These are phyloP conservation scores for Lycium barbarum DNA, from an alignment of 257 asterid genomes.

Conservation along the genomic window DNA sequence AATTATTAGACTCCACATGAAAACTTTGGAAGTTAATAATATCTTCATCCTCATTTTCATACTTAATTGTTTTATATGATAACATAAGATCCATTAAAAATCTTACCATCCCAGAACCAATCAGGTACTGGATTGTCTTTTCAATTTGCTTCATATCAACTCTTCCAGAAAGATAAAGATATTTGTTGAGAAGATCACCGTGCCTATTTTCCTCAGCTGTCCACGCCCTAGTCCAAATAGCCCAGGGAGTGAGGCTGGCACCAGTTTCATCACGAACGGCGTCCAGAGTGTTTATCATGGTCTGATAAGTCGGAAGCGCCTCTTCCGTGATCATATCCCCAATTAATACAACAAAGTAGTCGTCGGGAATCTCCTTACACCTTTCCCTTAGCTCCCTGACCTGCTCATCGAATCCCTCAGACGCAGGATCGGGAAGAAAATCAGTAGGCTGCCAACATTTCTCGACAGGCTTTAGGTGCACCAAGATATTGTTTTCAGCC, in stretches of 20 bases:
- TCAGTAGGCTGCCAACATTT: constrained; percentile 77
- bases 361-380: constrained; percentile 71
- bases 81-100: background rate
- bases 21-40: background rate
- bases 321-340: constrained; percentile 86
- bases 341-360: constrained; percentile 66
- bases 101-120: constrained; percentile 63
- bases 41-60: background rate
- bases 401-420: constrained; percentile 77
- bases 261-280: constrained; percentile 82
- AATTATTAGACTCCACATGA: background rate
- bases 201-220: constrained; percentile 85
- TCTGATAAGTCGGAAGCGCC: constrained; percentile 87
- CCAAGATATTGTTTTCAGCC: constrained; percentile 65
- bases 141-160: constrained; percentile 76
- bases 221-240: constrained; percentile 81
- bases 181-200: constrained; percentile 71
- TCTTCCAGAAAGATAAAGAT: constrained; percentile 72
- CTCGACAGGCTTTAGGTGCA: constrained; percentile 71
- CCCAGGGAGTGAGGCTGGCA: constrained; percentile 78
- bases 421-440: constrained; percentile 73
- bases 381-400: constrained; percentile 75
- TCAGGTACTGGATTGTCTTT: constrained; percentile 64
- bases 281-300: constrained; percentile 83
- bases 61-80: background rate